Evolutionary conservation across 2,329 filamentous ascomycete species (phyloP).

Genomic region (Fusarium mexicanum): DNA sequence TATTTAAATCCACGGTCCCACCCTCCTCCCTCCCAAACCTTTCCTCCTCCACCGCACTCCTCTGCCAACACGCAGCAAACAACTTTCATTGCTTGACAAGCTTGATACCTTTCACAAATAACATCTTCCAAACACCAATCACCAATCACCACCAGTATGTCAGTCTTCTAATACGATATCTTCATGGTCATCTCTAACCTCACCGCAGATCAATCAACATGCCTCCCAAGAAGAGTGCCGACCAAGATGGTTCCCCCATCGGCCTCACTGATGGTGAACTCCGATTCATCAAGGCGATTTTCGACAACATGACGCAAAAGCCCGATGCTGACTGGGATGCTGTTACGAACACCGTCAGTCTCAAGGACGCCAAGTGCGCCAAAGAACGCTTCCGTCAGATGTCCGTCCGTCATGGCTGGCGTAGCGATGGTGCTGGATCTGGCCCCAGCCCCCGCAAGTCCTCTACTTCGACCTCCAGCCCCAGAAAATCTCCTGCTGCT

Average conservation of each 20-base stretch:
- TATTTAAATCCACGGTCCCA: neutral
- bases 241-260: slow-evolving; percentile 29
- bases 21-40: neutral
- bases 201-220: slow-evolving; percentile 32
- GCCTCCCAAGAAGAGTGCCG: slow-evolving; percentile 46
- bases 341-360: slow-evolving; percentile 49
- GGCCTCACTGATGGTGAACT: slow-evolving; percentile 50
- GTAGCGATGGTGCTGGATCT: slow-evolving; percentile 32
- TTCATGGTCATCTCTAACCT: slow-evolving; percentile 1
- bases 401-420: slow-evolving; percentile 53
- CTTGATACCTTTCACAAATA: neutral
- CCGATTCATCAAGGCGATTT: slow-evolving; percentile 53
- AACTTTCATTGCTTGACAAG: neutral
- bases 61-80: neutral
- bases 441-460: slow-evolving; percentile 40
- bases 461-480: slow-evolving; percentile 16
- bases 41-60: slow-evolving; percentile 15
- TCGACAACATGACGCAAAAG: slow-evolving; percentile 54
- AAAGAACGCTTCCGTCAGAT: slow-evolving; percentile 55
- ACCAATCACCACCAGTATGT: neutral
- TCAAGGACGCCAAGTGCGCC: slow-evolving; percentile 55
- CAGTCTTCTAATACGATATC: neutral
- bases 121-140: neutral
- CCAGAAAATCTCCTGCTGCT: slow-evolving; percentile 43
- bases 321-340: slow-evolving; percentile 54